These are phyloP conservation scores for Glarea lozoyensis DNA, from an alignment of 495 filamentous ascomycete species.

Conservation along the genomic window DNA sequence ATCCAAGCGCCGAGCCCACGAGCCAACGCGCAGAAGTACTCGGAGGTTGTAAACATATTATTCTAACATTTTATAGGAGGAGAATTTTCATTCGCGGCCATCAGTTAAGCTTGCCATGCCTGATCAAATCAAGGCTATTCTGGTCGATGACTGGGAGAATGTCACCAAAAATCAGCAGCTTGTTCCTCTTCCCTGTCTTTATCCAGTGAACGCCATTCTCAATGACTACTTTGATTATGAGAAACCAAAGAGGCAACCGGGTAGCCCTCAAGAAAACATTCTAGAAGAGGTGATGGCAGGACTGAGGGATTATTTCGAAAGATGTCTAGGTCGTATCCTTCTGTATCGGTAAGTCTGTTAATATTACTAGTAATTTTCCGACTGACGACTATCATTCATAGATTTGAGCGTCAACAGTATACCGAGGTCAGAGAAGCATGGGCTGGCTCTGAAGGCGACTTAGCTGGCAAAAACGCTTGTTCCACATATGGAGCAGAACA, in stretches of 20 bases:
- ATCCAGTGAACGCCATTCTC: constrained; percentile 68
- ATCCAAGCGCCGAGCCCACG: too few relatives aligned
- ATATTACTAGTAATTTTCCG: background rate
- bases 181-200: constrained; percentile 68
- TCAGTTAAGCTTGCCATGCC: constrained; percentile 74
- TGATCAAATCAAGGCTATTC: constrained; percentile 76
- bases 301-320: constrained; percentile 85
- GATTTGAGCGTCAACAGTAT: constrained; percentile 83
- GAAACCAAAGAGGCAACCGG: constrained; percentile 51
- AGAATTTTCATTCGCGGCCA: constrained; percentile 67
- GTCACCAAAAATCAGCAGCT: constrained; percentile 89
- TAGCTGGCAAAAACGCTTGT: constrained; percentile 52
- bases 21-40: too few relatives aligned
- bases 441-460: constrained; percentile 43
- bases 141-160: constrained; percentile 99
- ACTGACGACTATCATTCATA: constrained; percentile 12
- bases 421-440: constrained; percentile 58
- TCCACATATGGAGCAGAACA: constrained; percentile 95
- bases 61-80: constrained; percentile 56
- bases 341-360: constrained; percentile 58
- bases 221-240: constrained; percentile 67
- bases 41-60: constrained; percentile 3
- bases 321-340: constrained; percentile 72
- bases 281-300: constrained; percentile 82
- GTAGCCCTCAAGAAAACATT: constrained; percentile 67